A percentile compares a stretch with the other conserved stretches of the same genome.
These are phyloP conservation scores for Arthroderma sp. DNA, from an alignment of 2,329 filamentous ascomycete species.

Conservation along the genomic window DNA sequence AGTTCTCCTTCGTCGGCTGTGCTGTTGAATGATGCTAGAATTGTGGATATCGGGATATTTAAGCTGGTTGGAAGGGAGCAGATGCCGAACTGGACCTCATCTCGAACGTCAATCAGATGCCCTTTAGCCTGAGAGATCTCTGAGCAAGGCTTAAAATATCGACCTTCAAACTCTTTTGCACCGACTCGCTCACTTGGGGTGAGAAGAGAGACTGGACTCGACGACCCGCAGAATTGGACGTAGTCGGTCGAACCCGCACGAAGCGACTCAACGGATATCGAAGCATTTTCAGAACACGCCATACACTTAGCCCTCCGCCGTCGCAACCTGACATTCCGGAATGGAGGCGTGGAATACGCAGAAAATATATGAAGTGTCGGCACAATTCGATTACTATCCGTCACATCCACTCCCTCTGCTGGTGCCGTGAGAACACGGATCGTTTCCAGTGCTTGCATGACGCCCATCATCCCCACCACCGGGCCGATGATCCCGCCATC, in stretches of 20 bases:
- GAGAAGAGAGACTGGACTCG: conserved; percentile 43
- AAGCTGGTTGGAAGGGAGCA: conserved; percentile 62
- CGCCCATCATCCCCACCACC: conserved; percentile 85
- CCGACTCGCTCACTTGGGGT: conserved; percentile 53
- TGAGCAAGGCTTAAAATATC: conserved; percentile 3
- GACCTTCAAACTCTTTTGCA: conserved; percentile 43
- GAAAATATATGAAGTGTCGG: conserved; percentile 32
- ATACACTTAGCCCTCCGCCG: conserved; percentile 57
- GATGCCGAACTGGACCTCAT: conserved; percentile 72
- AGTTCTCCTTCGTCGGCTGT: neutral
- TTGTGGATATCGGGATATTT: conserved; percentile 38
- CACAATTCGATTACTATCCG: conserved; percentile 12
- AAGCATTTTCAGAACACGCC: conserved; percentile 54
- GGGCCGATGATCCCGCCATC: conserved; percentile 89
- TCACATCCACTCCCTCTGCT: conserved; percentile 12
- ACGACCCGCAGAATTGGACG: conserved; percentile 66
- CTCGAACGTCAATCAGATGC: conserved; percentile 68
- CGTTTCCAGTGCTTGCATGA: conserved; percentile 78
- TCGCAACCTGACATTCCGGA: conserved; percentile 64
- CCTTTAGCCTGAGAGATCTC: conserved; percentile 23
- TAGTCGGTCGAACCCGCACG: conserved; percentile 62
- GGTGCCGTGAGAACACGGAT: conserved; percentile 60
- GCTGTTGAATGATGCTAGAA: conserved; percentile 18
- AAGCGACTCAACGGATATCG: conserved; percentile 51
- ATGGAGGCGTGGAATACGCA: conserved; percentile 35